Conservation (phyloP, 1,284 basidiomycete species). For the Ganoderma lucidum region DNA sequence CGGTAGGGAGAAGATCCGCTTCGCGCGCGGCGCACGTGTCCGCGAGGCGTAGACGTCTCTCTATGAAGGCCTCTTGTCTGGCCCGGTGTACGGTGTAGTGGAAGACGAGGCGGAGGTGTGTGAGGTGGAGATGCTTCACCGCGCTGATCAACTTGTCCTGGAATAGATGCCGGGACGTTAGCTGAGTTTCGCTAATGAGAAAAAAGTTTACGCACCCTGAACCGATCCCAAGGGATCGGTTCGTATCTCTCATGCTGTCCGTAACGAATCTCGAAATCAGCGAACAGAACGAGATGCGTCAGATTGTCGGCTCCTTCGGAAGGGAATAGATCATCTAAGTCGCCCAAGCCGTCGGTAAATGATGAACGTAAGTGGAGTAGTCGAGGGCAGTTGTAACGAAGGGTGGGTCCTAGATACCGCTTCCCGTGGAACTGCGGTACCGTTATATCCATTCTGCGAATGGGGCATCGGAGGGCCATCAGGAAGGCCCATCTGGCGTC, state of each 20-base stretch:
- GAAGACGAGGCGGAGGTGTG: not conserved
- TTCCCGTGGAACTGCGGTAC: not conserved
- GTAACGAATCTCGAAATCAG: not conserved
- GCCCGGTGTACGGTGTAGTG: not conserved
- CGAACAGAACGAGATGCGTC: not conserved
- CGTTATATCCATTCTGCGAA: not conserved
- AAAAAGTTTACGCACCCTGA: not conserved
- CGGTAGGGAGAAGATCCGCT: not conserved
- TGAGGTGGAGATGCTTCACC: not conserved
- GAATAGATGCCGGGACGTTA: not conserved
- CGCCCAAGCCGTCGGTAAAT: not conserved
- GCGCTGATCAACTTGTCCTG: not conserved
- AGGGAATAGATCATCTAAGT: not conserved
- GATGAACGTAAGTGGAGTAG: not conserved
- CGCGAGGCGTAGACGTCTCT: too few relatives aligned
- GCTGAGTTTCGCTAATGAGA: not conserved
- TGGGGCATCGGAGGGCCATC: not conserved
- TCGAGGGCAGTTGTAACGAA: not conserved
- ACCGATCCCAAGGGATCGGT: not conserved
- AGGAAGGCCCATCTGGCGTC: not conserved
- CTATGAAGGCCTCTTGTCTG: not conserved
- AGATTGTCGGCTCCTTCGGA: not conserved
- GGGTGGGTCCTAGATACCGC: not conserved
- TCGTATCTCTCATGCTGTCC: not conserved
- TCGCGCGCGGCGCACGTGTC: not conserved